phyloP scores from a whole-genome alignment of 495 filamentous ascomycete genomes.

The Penicillium lividum region DNA sequence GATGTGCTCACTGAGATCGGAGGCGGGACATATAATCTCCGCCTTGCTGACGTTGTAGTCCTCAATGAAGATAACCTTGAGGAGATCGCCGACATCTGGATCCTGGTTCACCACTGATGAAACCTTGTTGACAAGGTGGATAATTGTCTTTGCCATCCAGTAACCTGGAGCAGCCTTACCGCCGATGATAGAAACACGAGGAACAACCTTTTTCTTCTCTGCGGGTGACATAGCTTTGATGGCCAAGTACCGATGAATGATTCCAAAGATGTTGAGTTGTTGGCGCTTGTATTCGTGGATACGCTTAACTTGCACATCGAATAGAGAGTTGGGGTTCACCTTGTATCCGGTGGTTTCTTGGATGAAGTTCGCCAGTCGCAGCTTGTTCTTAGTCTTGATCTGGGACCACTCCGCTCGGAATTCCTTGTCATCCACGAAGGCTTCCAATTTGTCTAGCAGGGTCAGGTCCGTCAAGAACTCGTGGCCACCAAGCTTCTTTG shows the following conservation, averaged over 20 bases:
- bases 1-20: slow-evolving; percentile 97
- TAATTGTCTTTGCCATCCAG: slow-evolving; percentile 99
- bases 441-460: slow-evolving; percentile 78
- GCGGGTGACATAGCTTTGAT: slow-evolving; percentile 84
- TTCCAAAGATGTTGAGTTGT: slow-evolving; percentile 97
- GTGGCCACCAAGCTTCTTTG: slow-evolving; percentile 79
- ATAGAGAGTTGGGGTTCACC: slow-evolving; percentile 85
- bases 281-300: slow-evolving; percentile 99
- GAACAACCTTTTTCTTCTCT: slow-evolving; percentile 82
- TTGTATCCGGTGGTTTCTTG: slow-evolving; percentile 73
- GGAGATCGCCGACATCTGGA: slow-evolving; percentile 82
- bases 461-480: slow-evolving; percentile 88
- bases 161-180: slow-evolving; percentile 97
- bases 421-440: slow-evolving; percentile 74
- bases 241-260: slow-evolving; percentile 90
- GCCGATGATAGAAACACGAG: slow-evolving; percentile 96
- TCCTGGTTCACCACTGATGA: slow-evolving; percentile 91
- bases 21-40: slow-evolving; percentile 92
- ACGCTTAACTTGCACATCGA: slow-evolving; percentile 97
- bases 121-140: slow-evolving; percentile 93
- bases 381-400: slow-evolving; percentile 79
- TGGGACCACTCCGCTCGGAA: slow-evolving; percentile 92
- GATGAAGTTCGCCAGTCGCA: slow-evolving; percentile 86
- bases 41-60: slow-evolving; percentile 99
- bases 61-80: slow-evolving; percentile 96